Base-by-base conservation (phyloP, 208 protist genomes). In the Wallacemonas sp. region DNA sequence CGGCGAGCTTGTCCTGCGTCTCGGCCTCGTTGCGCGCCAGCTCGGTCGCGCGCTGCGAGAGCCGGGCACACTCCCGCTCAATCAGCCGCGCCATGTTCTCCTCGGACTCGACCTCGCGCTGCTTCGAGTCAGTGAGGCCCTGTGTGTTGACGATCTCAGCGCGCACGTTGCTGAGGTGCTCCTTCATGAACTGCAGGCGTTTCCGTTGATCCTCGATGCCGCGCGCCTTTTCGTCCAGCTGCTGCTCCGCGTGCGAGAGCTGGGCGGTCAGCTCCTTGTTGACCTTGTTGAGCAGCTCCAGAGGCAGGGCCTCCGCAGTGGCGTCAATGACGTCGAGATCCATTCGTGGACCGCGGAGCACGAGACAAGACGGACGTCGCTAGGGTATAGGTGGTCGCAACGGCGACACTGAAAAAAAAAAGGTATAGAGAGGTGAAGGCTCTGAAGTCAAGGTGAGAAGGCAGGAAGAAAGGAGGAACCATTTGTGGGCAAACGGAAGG, bases 101-200 rank as follows among this genome's bases (percentile, higher is more conserved):
- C 74, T 97, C 92, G 18, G 94, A 97, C 64, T 95, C 87, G 52
- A 97, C 87, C 72, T 96, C 93, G n/a, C 87, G 85, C 46, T 65
- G 67, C 70, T 97, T 98, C n/a, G 88, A 85, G 46, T 96, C 90
- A 14, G 81, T 65, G 32, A 98, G 78, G 42, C 77, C 75, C 70
- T 98, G 89, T 11, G 95, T 98, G 70, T 91, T 92, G 20, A 89
- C 76, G 54, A 97, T 86, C 75, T 98, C 92, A 0, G 79, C 80
- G 23, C 87, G 70, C 25, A 97, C 93, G 67, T 97, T 98, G 62
- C 87, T 76, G 1, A 98, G 79, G 74, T 98, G 95, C 63, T 97
- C 89, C 55, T 79, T 70, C 87, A 98, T 92, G 41, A 97, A 93
- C 52, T 86, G 64, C 32, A 96, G 76, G 20, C 93, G 87, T 25